Evolutionary conservation across 2,329 filamentous ascomycete genomes (phyloP), one percentile per base, ranked within the genome.

Genomic region (Diplodia sapinea): DNA sequence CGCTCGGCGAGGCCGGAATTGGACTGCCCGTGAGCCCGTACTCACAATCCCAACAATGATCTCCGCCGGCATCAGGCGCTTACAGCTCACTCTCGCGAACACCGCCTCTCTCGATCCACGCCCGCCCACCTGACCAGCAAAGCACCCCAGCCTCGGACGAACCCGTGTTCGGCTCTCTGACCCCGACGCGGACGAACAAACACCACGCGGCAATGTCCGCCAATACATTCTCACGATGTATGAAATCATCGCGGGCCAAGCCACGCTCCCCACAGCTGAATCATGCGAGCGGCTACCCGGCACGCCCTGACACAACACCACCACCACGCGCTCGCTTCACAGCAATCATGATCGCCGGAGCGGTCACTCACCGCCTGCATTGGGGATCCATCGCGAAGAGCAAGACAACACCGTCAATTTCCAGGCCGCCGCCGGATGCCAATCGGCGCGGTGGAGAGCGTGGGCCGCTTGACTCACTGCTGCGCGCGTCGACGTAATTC

Each of bases 311-410:
- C 40, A 62, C 57, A 50, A 59, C 56, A 59, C 56, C 57, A 61
- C 4, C n/a, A 49, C 56, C 38, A 61, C 56, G 6, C 56, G 5
- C 56, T 61, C 59, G 59, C 59, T 62, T 62, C 40, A 8, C 33
- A n/a, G n/a, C 59, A 63, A 63, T 63, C 59, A 63, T 63, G 59
- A 63, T 63, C 59, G 59, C 59, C 43, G 36, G 51, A 31, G 59
- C 59, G 59, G 59, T 63, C 43, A 63, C 59, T 63, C 43, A 63
- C 59, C 59, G 59, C 59, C 59, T 63, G 59, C 59, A 63, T 23
- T 23, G 43, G 29, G 59, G 59, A 63, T 51, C 59, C 59, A 51
- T 23, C 47, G 29, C 40, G 47, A 51, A 38, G 56, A 59, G 31
- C 31, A 59, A 59, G 31, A 56, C 20, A 56, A 26, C 6, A 20